Conservation (phyloP, 2,329 filamentous ascomycete species). For the Xylariales sp. region DNA sequence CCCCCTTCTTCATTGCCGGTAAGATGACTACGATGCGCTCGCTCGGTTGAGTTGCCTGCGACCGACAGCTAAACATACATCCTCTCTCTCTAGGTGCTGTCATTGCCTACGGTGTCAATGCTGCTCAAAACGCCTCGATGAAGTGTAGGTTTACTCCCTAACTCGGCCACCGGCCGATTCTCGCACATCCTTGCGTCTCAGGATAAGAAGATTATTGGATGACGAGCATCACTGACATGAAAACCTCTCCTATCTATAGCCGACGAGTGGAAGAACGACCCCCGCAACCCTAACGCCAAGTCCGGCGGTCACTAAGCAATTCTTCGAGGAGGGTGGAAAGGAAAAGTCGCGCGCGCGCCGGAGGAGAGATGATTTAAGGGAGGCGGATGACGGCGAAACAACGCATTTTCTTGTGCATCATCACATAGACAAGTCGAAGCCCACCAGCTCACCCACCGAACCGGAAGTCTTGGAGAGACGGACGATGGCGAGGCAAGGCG, state of each 20-base stretch:
- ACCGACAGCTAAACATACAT: no score
- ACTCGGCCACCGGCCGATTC: neutral
- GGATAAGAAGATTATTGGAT: no score
- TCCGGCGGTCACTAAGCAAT: slow-evolving; percentile 37
- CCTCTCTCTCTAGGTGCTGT: slow-evolving; percentile 72
- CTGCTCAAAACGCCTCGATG: slow-evolving; percentile 71
- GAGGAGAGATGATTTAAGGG: slow-evolving; percentile 12
- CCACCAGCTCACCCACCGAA: no score
- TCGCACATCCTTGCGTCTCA: no score
- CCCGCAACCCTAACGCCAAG: slow-evolving; percentile 70
- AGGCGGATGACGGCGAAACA: slow-evolving; percentile 8
- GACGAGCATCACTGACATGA: slow-evolving; percentile 5
- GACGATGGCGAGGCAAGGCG: slow-evolving; percentile 19
- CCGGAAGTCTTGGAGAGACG: no score
- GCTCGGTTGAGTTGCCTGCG: no score
- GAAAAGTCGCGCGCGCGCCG: slow-evolving; percentile 5
- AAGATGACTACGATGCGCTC: no score
- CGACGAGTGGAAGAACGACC: slow-evolving; percentile 96
- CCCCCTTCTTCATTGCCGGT: slow-evolving; percentile 93
- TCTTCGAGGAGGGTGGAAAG: neutral
- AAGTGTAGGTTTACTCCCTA: slow-evolving; percentile 55
- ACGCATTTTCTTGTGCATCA: slow-evolving; percentile 1
- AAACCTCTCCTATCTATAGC: no score
- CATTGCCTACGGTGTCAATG: slow-evolving; percentile 89
- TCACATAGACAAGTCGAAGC: neutral